These are phyloP conservation scores for Coniochaeta pulveracea DNA, from an alignment of 2,329 filamentous ascomycete species.

Conservation along the genomic window DNA sequence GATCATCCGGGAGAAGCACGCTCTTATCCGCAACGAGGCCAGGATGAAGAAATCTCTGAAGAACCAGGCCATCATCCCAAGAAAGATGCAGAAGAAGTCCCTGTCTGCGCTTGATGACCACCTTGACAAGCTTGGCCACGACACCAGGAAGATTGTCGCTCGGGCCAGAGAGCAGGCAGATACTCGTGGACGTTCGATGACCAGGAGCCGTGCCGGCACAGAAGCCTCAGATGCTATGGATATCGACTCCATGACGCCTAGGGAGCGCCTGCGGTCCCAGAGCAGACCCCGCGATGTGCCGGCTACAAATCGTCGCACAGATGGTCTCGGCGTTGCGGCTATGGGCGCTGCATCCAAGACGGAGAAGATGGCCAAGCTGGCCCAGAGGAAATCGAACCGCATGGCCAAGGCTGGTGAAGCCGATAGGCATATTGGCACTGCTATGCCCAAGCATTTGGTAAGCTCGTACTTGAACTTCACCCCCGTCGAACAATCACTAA, in stretches of 20 bases:
- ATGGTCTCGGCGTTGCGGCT: conserved; percentile 60
- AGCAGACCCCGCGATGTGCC: conserved; percentile 56
- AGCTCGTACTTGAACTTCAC: conserved; percentile 22
- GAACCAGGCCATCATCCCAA: conserved; percentile 89
- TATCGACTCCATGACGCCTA: conserved; percentile 33
- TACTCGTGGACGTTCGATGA: conserved; percentile 59
- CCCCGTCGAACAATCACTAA: conserved; percentile 18
- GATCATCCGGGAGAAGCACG: conserved; percentile 88
- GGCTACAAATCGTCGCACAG: conserved; percentile 56
- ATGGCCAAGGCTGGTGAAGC: conserved; percentile 96
- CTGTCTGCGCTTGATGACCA: conserved; percentile 79
- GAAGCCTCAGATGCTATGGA: conserved; percentile 69
- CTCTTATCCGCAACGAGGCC: conserved; percentile 85
- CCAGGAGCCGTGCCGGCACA: conserved; percentile 50
- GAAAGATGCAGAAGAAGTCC: conserved; percentile 68
- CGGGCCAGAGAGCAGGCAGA: conserved; percentile 54
- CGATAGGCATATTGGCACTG: conserved; percentile 76
- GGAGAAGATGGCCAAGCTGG: conserved; percentile 75
- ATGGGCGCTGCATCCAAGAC: conserved; percentile 61
- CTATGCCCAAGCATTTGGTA: conserved; percentile 85
- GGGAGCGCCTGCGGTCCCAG: conserved; percentile 57
- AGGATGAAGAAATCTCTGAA: conserved; percentile 94
- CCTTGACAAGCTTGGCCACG: conserved; percentile 75
- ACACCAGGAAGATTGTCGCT: conserved; percentile 62
- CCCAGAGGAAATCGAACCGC: conserved; percentile 97